Conservation (phyloP, 2,329 filamentous ascomycete genomes). For the Talaromyces sp. region DNA sequence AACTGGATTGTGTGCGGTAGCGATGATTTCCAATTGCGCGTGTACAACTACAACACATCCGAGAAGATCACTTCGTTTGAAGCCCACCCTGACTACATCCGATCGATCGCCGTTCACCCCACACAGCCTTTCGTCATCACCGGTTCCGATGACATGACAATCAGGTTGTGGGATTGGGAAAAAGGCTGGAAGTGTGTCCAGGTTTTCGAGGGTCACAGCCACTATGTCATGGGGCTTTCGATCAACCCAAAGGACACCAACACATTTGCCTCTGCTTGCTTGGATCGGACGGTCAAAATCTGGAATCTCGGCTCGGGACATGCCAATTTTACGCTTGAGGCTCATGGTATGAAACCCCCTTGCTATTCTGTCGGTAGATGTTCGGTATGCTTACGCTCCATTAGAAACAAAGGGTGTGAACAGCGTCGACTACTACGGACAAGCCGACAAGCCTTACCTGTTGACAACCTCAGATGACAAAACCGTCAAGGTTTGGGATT, state of each 20-base stretch:
- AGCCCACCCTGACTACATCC: constrained; percentile 97
- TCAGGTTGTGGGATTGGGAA: constrained; percentile 99
- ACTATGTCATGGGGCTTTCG: constrained; percentile 94
- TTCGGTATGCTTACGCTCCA: neutral
- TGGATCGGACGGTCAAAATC: constrained; percentile 96
- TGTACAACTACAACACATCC: constrained; percentile 99
- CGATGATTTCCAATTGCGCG: constrained; percentile 82
- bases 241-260: constrained; percentile 98
- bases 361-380: neutral
- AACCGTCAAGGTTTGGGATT: constrained; percentile 98
- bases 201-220: constrained; percentile 91
- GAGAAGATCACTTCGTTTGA: constrained; percentile 98
- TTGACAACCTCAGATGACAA: constrained; percentile 95
- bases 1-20: constrained; percentile 98
- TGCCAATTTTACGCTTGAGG: constrained; percentile 93
- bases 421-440: constrained; percentile 82
- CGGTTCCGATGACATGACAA: constrained; percentile 96
- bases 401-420: constrained; percentile 87
- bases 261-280: constrained; percentile 85
- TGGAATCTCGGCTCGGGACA: constrained; percentile 94
- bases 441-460: constrained; percentile 72
- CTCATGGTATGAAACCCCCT: constrained; percentile 55
- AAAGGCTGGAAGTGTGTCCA: constrained; percentile 97
- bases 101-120: constrained; percentile 91
- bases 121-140: constrained; percentile 94